Evolutionary conservation across 495 filamentous ascomycete species (phyloP).

Genomic region (Penicillium egyptiacum): DNA sequence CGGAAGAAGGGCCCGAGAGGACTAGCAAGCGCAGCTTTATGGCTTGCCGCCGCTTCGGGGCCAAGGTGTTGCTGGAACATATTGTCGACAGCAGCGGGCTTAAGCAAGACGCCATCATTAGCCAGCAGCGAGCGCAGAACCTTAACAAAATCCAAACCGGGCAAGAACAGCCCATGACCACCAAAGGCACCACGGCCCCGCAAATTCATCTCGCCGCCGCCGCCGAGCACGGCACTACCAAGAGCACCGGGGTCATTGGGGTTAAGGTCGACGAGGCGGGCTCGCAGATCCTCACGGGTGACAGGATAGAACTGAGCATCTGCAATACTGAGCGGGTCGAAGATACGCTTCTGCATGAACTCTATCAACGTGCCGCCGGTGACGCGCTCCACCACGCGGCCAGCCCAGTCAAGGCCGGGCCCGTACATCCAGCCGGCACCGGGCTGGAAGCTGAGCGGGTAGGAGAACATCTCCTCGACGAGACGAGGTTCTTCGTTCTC

Average conservation of each 20-base stretch:
- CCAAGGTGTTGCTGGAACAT: conserved; percentile 56
- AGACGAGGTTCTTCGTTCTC: conserved; percentile 9
- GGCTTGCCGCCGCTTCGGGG: conserved; percentile 18
- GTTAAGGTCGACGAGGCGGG: conserved; percentile 37
- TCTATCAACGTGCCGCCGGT: conserved; percentile 39
- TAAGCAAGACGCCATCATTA: conserved; percentile 47
- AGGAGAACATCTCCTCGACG: conserved; percentile 30
- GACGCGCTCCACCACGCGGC: conserved; percentile 43
- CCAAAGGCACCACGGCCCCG: conserved; percentile 43
- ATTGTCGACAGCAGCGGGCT: conserved; percentile 40
- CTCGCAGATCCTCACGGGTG: conserved; percentile 34
- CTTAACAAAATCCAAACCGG: conserved; percentile 49
- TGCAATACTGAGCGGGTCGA: conserved; percentile 42
- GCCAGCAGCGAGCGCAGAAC: conserved; percentile 49
- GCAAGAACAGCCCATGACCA: conserved; percentile 53
- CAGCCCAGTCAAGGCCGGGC: conserved; percentile 53
- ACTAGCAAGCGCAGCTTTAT: conserved; percentile 20
- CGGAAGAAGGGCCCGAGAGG: conserved; percentile 29
- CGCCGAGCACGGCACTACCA: conserved; percentile 27
- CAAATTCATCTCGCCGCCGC: conserved; percentile 26
- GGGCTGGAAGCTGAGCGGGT: conserved; percentile 49
- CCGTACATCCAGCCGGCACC: conserved; percentile 53
- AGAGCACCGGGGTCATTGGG: conserved; percentile 26
- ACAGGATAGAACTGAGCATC: conserved; percentile 44
- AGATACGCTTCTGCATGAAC: conserved; percentile 49